phyloP scores from a whole-genome alignment of 192 early-diverging fungal species.

The Coemansia sp. region DNA sequence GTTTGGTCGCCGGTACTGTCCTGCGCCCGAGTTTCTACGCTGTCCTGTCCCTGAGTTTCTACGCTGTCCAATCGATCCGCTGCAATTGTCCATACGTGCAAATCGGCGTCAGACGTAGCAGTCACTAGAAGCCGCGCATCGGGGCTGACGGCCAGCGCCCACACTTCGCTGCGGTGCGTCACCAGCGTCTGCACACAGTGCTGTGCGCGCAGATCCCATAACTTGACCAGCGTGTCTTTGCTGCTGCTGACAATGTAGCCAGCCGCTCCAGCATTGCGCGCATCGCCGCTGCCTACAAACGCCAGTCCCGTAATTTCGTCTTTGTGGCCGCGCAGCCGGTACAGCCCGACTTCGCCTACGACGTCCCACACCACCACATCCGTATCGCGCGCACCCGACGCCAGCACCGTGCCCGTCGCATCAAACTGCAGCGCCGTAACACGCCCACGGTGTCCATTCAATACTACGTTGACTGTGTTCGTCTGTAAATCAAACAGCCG shows the following conservation, averaged over 20 bases:
- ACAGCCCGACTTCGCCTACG: slow-evolving; percentile 85
- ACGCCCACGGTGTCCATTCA: slow-evolving; percentile 89
- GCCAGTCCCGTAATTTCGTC: slow-evolving; percentile 79
- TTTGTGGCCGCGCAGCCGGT: slow-evolving; percentile 89
- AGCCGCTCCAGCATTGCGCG: slow-evolving; percentile 54
- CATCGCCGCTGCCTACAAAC: slow-evolving; percentile 28
- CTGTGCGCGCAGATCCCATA: slow-evolving; percentile 94
- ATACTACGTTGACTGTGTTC: slow-evolving; percentile 62
- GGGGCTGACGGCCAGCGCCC: slow-evolving; percentile 74
- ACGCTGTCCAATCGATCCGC: slow-evolving; percentile 21
- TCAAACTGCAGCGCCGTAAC: slow-evolving; percentile 87
- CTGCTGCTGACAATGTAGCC: slow-evolving; percentile 84
- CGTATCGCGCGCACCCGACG: slow-evolving; percentile 90
- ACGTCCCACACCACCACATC: slow-evolving; percentile 96
- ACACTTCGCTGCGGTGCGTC: slow-evolving; percentile 91
- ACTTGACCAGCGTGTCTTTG: slow-evolving; percentile 94
- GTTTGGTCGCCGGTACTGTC: slow-evolving; percentile 19
- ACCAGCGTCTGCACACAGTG: slow-evolving; percentile 94
- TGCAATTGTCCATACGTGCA: slow-evolving; percentile 89
- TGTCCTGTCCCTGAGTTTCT: neutral
- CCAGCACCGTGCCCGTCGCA: slow-evolving; percentile 73
- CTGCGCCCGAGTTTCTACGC: neutral
- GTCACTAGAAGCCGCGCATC: slow-evolving; percentile 74
- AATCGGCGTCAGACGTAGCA: slow-evolving; percentile 78
- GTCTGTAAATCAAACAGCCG: slow-evolving; percentile 76